phyloP scores from a whole-genome alignment of 1,139 yeast genomes.

The Pichia sp. region DNA sequence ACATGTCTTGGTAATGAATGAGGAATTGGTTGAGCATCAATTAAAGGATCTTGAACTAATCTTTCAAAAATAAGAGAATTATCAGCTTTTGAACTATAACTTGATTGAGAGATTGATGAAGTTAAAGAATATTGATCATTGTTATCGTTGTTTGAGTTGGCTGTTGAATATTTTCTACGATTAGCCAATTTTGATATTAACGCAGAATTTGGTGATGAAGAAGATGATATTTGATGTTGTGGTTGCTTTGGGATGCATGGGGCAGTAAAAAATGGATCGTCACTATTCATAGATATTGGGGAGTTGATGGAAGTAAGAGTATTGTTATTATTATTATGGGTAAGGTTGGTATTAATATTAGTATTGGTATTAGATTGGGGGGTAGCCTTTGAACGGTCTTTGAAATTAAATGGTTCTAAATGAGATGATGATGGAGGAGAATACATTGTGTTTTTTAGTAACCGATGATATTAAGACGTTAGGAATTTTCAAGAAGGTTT shows the following conservation, averaged over 20 bases:
- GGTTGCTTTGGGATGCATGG: too few relatives aligned
- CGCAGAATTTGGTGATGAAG: too few relatives aligned
- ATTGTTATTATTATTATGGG: too few relatives aligned
- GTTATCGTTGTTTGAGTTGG: too few relatives aligned
- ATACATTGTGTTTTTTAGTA: neutral
- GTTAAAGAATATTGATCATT: constrained; percentile 12
- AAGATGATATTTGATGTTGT: too few relatives aligned
- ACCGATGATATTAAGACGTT: too few relatives aligned
- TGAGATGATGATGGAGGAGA: neutral
- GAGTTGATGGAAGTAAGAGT: too few relatives aligned
- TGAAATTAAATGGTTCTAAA: neutral
- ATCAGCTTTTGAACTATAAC: constrained; percentile 16
- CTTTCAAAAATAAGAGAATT: constrained; percentile 53
- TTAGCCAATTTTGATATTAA: too few relatives aligned
- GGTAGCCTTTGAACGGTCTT: neutral
- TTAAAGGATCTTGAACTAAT: constrained; percentile 49
- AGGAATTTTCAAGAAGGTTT: too few relatives aligned
- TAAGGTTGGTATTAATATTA: too few relatives aligned
- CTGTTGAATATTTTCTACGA: neutral
- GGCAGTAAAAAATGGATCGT: too few relatives aligned
- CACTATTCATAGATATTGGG: too few relatives aligned
- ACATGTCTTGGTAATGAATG: constrained; percentile 38
- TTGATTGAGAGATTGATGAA: constrained; percentile 11
- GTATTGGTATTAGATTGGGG: neutral
- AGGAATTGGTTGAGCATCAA: constrained; percentile 26